Evolutionary conservation across 2,329 filamentous ascomycete genomes (phyloP).

Genomic region (Acephala macrosclerotiorum): DNA sequence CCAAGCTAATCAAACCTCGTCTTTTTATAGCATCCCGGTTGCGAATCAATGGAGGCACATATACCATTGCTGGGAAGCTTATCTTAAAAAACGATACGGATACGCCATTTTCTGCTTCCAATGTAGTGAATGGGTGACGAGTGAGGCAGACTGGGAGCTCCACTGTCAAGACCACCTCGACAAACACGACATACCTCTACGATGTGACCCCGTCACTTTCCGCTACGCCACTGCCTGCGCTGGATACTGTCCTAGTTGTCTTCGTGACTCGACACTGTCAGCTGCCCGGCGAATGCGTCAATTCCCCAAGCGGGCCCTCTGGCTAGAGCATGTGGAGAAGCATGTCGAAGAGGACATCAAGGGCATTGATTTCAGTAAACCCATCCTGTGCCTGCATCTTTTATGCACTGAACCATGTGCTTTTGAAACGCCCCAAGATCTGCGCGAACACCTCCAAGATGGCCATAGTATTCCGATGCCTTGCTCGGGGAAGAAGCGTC

Average conservation of each 20-base stretch:
- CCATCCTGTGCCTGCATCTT: conserved; percentile 3
- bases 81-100: not conserved
- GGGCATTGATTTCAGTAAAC: conserved; percentile 16
- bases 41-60: not conserved
- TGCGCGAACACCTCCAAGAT: not conserved
- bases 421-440: not conserved
- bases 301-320: conserved; percentile 6
- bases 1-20: not conserved
- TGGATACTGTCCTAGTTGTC: conserved; percentile 15
- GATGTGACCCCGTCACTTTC: conserved; percentile 17
- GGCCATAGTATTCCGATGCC: not conserved
- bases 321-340: conserved; percentile 15
- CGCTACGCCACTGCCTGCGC: conserved; percentile 3
- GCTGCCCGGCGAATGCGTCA: conserved; percentile 16
- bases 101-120: not conserved
- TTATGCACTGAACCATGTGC: not conserved
- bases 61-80: not conserved
- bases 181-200: conserved; percentile 16
- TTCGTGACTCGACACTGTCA: not conserved
- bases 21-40: not conserved
- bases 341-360: conserved; percentile 18
- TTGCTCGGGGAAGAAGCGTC: not conserved
- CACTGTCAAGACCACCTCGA: conserved; percentile 19
- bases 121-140: conserved; percentile 13
- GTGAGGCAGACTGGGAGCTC: conserved; percentile 8